Percentiles rank a stretch among this genome's conserved stretches.
Conservation (phyloP, 192 early-diverging fungal genomes). For the Glomus cerebriforme region DNA sequence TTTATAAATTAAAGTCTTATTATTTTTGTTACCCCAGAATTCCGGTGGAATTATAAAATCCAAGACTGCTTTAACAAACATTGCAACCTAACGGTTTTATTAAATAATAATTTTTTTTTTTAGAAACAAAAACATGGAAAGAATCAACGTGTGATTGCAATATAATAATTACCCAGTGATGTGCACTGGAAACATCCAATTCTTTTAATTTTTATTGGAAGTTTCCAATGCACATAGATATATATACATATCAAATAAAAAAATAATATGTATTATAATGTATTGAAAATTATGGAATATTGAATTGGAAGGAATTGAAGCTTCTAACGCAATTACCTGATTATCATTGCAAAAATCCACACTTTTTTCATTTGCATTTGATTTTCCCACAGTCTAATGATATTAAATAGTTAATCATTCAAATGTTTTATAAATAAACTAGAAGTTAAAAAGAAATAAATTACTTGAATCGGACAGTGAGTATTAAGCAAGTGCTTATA, state of each 20-base stretch:
- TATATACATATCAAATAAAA: no score
- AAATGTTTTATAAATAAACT: not conserved
- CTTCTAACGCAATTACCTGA: not conserved
- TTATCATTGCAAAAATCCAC: not conserved
- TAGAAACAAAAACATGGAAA: not conserved
- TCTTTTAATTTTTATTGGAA: no score
- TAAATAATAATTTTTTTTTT: slow-evolving; percentile 4
- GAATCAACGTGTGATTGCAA: not conserved
- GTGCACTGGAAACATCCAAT: no score
- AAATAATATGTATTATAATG: no score
- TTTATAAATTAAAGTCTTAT: not conserved
- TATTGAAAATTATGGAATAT: no score
- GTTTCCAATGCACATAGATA: no score
- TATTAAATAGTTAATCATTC: not conserved
- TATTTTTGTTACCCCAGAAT: slow-evolving; percentile 1
- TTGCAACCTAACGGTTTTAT: not conserved
- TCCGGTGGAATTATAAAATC: not conserved
- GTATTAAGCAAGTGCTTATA: not conserved
- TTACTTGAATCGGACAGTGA: not conserved
- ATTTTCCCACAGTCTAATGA: not conserved
- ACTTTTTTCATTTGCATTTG: not conserved
- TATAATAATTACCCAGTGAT: no score
- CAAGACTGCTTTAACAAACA: not conserved
- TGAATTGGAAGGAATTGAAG: no score
- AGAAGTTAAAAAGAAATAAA: not conserved